Base-by-base conservation (phyloP, 495 filamentous ascomycete genomes). In the Aspergillus baeticus region DNA sequence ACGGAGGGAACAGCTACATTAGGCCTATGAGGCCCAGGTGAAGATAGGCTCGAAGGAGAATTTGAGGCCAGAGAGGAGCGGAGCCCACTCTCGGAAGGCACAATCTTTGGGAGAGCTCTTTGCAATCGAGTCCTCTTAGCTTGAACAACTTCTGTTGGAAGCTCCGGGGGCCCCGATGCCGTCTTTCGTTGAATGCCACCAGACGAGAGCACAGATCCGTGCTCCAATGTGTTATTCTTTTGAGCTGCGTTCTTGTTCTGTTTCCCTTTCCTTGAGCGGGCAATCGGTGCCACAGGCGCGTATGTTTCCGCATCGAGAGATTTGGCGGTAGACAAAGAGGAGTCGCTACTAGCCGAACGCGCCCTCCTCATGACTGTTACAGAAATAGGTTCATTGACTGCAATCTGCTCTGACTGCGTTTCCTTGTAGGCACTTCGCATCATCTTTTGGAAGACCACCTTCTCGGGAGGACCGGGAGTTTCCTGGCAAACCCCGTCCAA, bases 341-440 rank as follows among this genome's bases (percentile, higher is more conserved):
- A 78, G 11, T 68, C 66, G 21, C 71, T 81, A 29, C 68, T 60
- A 84, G 74, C 57, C 79, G 73, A 72, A 6, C 59, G 60, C 11
- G 56, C 50, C 17, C 66, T 57, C 14, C 42, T 51, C 22, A 55
- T 23, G 26, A 17, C 23, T 37, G 62, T 59, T 15, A 46, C 33
- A 15, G 54, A 38, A 44, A 21, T 44, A 22, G 54, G 34, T 20
- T 43, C 39, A 1, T 36, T 37, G 7, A 36, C 50, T 14, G 53
- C 17, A n/a, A 35, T 57, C 14, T 53, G 52, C 23, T 63, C 60
- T 2, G 59, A 41, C n/a, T 39, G 59, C 3, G 61, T 42, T 26
- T 64, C 59, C 20, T 60, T 59, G 52, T 59, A 63, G 8, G 63
- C 63, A 38, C 31, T 35, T 43, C 67, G 63, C 58, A 72, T 68